A percentile compares a stretch with the other conserved stretches of the same genome.
phyloP scores from a whole-genome alignment of 768 basidiomycete genomes.

The Suillus subalutaceus region DNA sequence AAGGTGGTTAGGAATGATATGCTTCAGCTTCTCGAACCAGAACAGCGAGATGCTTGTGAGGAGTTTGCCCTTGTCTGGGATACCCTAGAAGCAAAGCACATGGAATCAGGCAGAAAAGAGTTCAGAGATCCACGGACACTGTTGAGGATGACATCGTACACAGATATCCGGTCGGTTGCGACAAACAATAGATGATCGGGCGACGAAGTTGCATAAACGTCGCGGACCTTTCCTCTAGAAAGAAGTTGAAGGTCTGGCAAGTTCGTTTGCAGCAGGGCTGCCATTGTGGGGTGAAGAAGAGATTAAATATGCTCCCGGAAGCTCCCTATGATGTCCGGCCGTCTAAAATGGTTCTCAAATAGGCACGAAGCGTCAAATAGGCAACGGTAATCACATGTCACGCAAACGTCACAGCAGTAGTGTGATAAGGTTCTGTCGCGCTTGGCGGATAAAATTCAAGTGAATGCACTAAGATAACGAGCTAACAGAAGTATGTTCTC shows the following conservation, averaged over 20 bases:
- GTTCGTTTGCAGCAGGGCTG: slow-evolving; percentile 55
- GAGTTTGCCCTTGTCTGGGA: slow-evolving; percentile 91
- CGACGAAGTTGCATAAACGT: slow-evolving; percentile 82
- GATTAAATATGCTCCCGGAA: not conserved
- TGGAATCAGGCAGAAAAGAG: slow-evolving; percentile 9
- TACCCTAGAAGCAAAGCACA: slow-evolving; percentile 60
- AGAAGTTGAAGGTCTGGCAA: slow-evolving; percentile 68
- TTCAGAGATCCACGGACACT: slow-evolving; percentile 62
- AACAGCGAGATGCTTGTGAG: slow-evolving; percentile 90
- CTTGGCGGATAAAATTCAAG: no score
- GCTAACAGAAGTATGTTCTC: no score
- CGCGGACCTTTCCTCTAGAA: slow-evolving; percentile 94
- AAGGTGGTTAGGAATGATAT: slow-evolving; percentile 89
- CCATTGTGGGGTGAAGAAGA: slow-evolving; percentile 17
- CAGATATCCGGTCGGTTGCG: slow-evolving; percentile 94
- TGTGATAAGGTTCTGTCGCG: no score
- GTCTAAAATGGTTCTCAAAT: no score
- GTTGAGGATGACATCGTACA: slow-evolving; percentile 93
- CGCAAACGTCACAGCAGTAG: no score
- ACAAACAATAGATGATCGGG: slow-evolving; percentile 84
- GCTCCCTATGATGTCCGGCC: no score
- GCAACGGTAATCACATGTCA: no score
- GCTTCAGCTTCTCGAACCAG: slow-evolving; percentile 86
- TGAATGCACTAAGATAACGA: no score
- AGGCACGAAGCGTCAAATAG: no score